Evolutionary conservation across 106 monocot species (phyloP).

Genomic region (Gastrodia elata): DNA sequence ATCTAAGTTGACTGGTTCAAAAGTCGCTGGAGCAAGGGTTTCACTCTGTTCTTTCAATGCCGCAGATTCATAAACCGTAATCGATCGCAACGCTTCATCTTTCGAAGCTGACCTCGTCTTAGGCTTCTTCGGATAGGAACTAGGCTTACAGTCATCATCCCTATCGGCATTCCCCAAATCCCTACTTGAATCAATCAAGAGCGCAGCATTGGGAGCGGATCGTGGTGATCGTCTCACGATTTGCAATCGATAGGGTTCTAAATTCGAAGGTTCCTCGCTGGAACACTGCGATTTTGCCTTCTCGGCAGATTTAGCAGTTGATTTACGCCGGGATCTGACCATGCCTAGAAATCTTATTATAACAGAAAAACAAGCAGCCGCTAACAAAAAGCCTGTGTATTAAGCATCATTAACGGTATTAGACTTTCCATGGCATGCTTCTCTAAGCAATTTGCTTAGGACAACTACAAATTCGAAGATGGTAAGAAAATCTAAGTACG

Average conservation of each 20-base stretch:
- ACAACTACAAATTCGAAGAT: not conserved
- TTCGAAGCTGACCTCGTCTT: not conserved
- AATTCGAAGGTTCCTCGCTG: not conserved
- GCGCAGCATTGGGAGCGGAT: not conserved
- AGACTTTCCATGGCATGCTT: not conserved
- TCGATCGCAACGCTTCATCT: not conserved
- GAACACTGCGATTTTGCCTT: not conserved
- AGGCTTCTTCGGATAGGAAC: not conserved
- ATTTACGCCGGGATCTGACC: not conserved
- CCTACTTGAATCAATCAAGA: not conserved
- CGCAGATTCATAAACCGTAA: not conserved
- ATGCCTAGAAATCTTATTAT: not conserved
- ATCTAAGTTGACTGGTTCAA: not conserved
- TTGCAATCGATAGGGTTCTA: not conserved
- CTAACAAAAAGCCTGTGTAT: not conserved
- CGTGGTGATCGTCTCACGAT: not conserved
- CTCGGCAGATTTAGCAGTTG: not conserved
- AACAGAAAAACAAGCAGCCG: not conserved
- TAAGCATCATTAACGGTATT: not conserved
- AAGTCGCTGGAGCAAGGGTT: not conserved
- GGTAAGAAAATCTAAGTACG: not conserved
- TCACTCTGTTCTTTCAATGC: not conserved
- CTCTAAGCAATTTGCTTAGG: not conserved
- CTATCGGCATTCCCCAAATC: not conserved
- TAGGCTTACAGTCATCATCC: not conserved